A percentile compares a stretch with the other conserved stretches of the same genome.
Conservation (phyloP, 257 asterid genomes). For the Solanum bulbocastanum region DNA sequence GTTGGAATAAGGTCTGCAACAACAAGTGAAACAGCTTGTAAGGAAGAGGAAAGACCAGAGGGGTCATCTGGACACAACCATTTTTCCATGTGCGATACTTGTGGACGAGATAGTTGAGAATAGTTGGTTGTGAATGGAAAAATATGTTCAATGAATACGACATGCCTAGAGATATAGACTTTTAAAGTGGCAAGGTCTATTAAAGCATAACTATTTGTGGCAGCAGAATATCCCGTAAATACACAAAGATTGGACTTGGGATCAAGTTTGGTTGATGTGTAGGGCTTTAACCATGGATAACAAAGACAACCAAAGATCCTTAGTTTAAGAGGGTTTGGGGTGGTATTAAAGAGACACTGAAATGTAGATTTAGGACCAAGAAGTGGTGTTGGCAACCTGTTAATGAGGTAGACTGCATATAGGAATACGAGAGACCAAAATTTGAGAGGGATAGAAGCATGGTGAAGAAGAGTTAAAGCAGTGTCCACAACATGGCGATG, state of each 20-base stretch:
- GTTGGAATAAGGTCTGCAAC: background rate
- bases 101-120: background rate
- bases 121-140: background rate
- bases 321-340: background rate
- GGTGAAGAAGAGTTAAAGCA: background rate
- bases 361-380: background rate
- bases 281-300: background rate
- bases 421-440: background rate
- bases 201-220: background rate
- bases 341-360: background rate
- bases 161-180: background rate
- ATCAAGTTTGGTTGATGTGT: background rate
- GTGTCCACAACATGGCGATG: background rate
- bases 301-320: background rate
- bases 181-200: background rate
- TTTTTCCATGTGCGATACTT: background rate
- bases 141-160: background rate
- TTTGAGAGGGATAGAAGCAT: background rate
- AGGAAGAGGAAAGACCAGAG: background rate
- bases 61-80: background rate
- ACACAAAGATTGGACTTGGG: background rate
- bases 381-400: background rate
- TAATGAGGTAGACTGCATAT: background rate
- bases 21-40: background rate
- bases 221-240: background rate